phyloP scores from a whole-genome alignment of 73 alveolate species.

The Paramecium octaurelia region DNA sequence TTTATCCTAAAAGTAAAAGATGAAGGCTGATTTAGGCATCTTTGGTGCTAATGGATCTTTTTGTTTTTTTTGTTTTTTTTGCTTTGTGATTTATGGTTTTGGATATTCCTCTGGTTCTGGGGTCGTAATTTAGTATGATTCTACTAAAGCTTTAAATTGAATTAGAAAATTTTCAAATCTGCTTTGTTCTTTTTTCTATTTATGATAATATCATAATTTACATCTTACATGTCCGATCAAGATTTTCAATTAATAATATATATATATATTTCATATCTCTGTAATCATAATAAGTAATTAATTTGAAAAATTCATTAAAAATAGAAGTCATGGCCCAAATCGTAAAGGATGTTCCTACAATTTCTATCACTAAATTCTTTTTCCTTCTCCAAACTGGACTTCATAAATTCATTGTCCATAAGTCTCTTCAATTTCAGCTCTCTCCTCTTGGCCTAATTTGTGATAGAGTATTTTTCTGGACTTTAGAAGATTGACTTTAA shows the following conservation, averaged over 20 bases:
- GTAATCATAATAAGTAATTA: background rate
- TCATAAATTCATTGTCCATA: background rate
- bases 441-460: background rate
- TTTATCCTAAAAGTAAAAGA: constrained; percentile 49
- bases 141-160: background rate
- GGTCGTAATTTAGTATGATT: background rate
- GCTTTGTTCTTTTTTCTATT: background rate
- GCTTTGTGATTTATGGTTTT: background rate
- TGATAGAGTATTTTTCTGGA: background rate
- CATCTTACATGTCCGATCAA: background rate
- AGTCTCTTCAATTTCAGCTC: background rate
- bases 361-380: background rate
- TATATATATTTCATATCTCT: background rate
- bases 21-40: constrained; percentile 61
- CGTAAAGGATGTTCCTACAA: background rate
- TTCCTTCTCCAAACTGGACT: background rate
- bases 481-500: background rate
- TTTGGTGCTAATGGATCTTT: constrained; percentile 62
- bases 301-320: background rate
- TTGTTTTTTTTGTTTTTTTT: constrained; percentile 23
- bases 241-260: background rate
- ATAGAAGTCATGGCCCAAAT: background rate
- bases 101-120: constrained; percentile 33
- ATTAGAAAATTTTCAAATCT: background rate
- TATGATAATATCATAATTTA: background rate